Percentiles rank a stretch among this genome's conserved stretches.
phyloP scores from a whole-genome alignment of 371 early-diverging fungal genomes.

The Apophysomyces variabilis region DNA sequence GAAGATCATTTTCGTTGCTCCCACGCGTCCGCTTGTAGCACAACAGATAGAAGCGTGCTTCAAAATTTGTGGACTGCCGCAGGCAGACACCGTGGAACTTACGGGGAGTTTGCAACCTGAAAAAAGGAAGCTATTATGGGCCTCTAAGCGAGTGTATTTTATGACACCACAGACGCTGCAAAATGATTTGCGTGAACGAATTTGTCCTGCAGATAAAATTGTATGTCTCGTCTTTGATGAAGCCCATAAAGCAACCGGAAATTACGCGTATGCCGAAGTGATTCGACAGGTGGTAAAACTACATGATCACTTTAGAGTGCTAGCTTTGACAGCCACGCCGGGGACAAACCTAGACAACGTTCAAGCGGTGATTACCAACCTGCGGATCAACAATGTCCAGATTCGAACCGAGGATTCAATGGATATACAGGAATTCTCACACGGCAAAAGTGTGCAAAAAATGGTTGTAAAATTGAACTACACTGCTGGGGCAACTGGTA shows the following conservation, averaged over 20 bases:
- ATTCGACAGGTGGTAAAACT: constrained; percentile 57
- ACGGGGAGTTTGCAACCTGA: constrained; percentile 73
- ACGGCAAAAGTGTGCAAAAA: constrained; percentile 67
- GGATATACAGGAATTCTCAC: constrained; percentile 80
- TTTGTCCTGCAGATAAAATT: constrained; percentile 61
- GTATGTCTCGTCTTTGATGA: constrained; percentile 90
- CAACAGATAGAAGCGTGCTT: constrained; percentile 92
- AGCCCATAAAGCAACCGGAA: constrained; percentile 90
- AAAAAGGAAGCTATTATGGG: constrained; percentile 59
- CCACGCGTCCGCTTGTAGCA: constrained; percentile 89
- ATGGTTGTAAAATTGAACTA: constrained; percentile 68
- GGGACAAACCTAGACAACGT: constrained; percentile 78
- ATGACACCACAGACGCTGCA: constrained; percentile 90
- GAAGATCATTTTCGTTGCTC: constrained; percentile 91
- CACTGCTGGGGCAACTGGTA: constrained; percentile 56
- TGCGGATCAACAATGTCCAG: constrained; percentile 81
- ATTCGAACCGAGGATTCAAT: constrained; percentile 90
- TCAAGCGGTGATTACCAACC: constrained; percentile 75
- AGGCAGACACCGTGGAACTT: constrained; percentile 71
- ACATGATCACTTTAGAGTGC: constrained; percentile 70
- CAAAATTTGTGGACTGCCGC: constrained; percentile 72
- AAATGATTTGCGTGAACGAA: constrained; percentile 75
- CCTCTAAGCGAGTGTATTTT: constrained; percentile 76
- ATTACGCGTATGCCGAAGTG: constrained; percentile 82
- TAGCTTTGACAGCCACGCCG: constrained; percentile 94